These are phyloP conservation scores for Pseudopithomyces maydicus DNA, from an alignment of 2,329 filamentous ascomycete genomes.

Conservation along the genomic window DNA sequence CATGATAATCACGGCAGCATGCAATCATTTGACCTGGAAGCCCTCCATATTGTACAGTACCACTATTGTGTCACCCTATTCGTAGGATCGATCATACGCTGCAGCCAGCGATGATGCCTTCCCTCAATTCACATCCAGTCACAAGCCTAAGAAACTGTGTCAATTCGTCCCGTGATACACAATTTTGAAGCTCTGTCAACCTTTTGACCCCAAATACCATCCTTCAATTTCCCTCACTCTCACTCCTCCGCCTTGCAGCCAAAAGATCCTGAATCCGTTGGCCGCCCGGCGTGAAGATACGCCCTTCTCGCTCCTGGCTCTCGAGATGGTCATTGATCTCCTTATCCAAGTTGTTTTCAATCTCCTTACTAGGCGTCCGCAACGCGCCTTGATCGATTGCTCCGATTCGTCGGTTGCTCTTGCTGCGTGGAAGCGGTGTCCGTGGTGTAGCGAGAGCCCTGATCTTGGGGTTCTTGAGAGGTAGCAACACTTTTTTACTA, in stretches of 20 bases:
- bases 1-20: no score
- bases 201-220: background rate
- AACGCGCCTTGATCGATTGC: slow-evolving; percentile 17
- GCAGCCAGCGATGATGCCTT: no score
- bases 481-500: background rate
- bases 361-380: slow-evolving; percentile 30
- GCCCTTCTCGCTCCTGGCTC: slow-evolving; percentile 19
- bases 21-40: no score
- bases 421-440: slow-evolving; percentile 5
- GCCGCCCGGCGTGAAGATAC: slow-evolving; percentile 18
- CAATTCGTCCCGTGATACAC: background rate
- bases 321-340: slow-evolving; percentile 36
- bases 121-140: no score
- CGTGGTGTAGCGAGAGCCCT: slow-evolving; percentile 5
- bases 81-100: no score
- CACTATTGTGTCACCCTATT: no score
- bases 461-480: slow-evolving; percentile 2
- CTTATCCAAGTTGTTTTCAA: slow-evolving; percentile 20
- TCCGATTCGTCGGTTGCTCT: background rate
- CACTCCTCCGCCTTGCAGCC: slow-evolving; percentile 8
- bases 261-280: slow-evolving; percentile 18
- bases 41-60: no score
- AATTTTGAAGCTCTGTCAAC: background rate
- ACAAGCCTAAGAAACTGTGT: no score
- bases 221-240: background rate